A percentile compares a stretch with the other conserved stretches of the same genome.
phyloP scores from a whole-genome alignment of 2,329 filamentous ascomycete species.

The Neonectria neomacrospora region DNA sequence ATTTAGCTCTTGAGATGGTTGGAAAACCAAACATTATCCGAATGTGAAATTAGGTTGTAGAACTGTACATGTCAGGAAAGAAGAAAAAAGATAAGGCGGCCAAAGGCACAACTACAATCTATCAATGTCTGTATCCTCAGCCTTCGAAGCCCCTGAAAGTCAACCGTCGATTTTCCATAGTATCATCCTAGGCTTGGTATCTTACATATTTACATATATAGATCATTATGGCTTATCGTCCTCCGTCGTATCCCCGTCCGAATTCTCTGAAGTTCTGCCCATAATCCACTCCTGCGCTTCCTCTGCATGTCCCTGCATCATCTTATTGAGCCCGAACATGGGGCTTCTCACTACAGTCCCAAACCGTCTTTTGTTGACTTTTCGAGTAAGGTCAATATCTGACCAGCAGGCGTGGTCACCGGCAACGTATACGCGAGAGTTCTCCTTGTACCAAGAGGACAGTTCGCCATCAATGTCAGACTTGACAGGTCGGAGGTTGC shows the following conservation, averaged over 20 bases:
- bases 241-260: constrained; percentile 59
- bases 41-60: background rate
- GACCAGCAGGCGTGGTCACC: constrained; percentile 80
- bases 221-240: constrained; percentile 54
- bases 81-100: background rate
- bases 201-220: background rate
- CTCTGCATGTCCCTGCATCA: constrained; percentile 66
- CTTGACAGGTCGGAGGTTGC: constrained; percentile 79
- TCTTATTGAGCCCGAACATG: constrained; percentile 60
- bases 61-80: background rate
- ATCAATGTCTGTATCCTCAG: background rate
- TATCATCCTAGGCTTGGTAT: background rate
- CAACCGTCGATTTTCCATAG: constrained; percentile 7
- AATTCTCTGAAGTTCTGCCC: constrained; percentile 49
- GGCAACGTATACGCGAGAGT: constrained; percentile 83
- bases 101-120: background rate
- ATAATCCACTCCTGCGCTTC: constrained; percentile 65
- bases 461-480: constrained; percentile 80
- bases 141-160: background rate
- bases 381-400: constrained; percentile 68
- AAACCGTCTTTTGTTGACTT: constrained; percentile 70
- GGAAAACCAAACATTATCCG: background rate
- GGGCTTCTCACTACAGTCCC: constrained; percentile 66
- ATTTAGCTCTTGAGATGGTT: background rate
- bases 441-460: constrained; percentile 83